Conservation (phyloP, 768 basidiomycete species). For the Kondoa malvinella region DNA sequence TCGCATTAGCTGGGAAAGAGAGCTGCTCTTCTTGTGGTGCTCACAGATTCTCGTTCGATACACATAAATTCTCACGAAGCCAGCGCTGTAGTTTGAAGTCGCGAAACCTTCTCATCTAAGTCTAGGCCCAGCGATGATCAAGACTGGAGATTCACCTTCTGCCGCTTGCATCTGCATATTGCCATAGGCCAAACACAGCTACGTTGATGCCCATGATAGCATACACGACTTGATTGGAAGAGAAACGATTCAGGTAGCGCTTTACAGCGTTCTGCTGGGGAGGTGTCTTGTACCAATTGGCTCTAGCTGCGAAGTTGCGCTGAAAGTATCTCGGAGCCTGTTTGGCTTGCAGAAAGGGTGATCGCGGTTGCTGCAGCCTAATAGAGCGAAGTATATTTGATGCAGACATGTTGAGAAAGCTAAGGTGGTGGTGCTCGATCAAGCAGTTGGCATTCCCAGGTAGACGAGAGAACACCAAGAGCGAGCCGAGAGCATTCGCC, state of each 20-base stretch:
- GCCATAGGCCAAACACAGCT: not conserved
- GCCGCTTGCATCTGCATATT: not conserved
- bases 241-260: not conserved
- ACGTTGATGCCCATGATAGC: not conserved
- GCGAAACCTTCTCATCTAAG: not conserved
- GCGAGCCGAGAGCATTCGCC: too few species aligned
- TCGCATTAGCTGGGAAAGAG: not conserved
- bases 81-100: not conserved
- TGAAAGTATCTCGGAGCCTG: too few species aligned
- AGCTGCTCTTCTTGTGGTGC: not conserved
- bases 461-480: too few species aligned
- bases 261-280: not conserved
- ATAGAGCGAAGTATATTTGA: too few species aligned
- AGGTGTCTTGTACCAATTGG: not conserved
- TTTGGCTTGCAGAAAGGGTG: too few species aligned
- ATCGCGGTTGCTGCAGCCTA: too few species aligned
- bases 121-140: not conserved
- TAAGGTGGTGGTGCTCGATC: too few species aligned
- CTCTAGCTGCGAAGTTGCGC: not conserved
- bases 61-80: not conserved
- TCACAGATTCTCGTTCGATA: not conserved
- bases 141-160: not conserved
- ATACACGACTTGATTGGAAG: not conserved
- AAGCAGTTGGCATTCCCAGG: too few species aligned
- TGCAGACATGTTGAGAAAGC: too few species aligned